Evolutionary conservation across 495 filamentous ascomycete genomes (phyloP).

Genomic region (Cairneyella variabilis): DNA sequence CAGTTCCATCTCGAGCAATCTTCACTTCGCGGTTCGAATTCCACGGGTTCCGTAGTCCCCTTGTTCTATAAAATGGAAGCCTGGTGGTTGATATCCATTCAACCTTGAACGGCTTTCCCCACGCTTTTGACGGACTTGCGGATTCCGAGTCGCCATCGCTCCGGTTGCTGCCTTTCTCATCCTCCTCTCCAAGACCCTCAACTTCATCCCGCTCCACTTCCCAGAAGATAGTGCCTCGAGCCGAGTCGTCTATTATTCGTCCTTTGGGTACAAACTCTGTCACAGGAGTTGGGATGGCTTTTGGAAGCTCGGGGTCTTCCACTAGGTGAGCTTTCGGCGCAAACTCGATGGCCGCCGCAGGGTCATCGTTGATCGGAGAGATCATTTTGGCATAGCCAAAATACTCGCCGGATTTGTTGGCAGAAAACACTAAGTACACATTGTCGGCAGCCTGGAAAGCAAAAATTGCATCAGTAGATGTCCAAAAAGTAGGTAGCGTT

Average conservation of each 20-base stretch:
- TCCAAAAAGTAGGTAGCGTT: constrained; percentile 7
- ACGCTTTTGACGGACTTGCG: constrained; percentile 52
- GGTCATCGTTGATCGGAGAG: constrained; percentile 77
- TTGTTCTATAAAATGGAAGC: constrained; percentile 86
- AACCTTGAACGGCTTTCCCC: constrained; percentile 90
- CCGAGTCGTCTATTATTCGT: constrained; percentile 89
- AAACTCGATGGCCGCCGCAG: constrained; percentile 62
- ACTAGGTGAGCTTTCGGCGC: constrained; percentile 53
- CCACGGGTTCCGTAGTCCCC: constrained; percentile 92
- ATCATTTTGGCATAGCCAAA: constrained; percentile 94
- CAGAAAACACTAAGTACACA: constrained; percentile 95
- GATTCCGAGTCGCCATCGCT: constrained; percentile 31
- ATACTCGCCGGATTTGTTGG: constrained; percentile 97
- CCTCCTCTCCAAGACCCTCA: constrained; percentile 40
- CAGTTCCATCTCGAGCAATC: constrained; percentile 92
- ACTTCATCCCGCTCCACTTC: constrained; percentile 65
- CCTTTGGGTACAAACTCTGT: constrained; percentile 81
- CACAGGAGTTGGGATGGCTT: constrained; percentile 71
- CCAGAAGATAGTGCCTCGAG: constrained; percentile 95
- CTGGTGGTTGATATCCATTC: constrained; percentile 86
- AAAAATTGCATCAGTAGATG: constrained; percentile 1
- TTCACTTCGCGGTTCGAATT: constrained; percentile 96
- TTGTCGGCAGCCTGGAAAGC: constrained; percentile 64
- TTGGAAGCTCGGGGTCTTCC: constrained; percentile 60
- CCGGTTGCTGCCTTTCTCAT: constrained; percentile 30